Conservation (phyloP, 129 eudicot species). For the Flaveria ramosissima region DNA sequence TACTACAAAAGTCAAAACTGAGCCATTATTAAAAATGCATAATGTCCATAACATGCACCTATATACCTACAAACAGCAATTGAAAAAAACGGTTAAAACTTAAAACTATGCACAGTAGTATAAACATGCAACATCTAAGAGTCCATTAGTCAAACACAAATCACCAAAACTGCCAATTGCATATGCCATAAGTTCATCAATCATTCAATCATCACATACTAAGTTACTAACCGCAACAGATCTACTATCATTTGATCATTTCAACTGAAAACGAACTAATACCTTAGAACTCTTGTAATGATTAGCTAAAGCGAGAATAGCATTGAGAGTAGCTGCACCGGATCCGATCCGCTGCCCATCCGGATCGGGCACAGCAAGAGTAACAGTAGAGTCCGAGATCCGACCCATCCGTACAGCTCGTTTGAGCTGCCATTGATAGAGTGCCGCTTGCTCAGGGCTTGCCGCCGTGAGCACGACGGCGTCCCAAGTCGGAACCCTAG, state of each 20-base stretch:
- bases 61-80: neutral
- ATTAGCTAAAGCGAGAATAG: slow-evolving; percentile 57
- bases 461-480: slow-evolving; percentile 90
- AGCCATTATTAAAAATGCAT: too few species aligned
- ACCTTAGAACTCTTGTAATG: slow-evolving; percentile 49
- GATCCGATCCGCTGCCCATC: slow-evolving; percentile 88
- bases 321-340: slow-evolving; percentile 91
- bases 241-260: neutral
- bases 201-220: neutral
- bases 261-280: neutral
- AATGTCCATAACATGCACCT: too few species aligned
- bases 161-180: slow-evolving; percentile 10
- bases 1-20: too few species aligned
- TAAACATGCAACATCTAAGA: neutral
- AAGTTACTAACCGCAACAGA: neutral
- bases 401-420: slow-evolving; percentile 86
- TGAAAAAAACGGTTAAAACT: neutral
- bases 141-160: slow-evolving; percentile 4
- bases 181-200: neutral
- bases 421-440: slow-evolving; percentile 78
- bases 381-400: slow-evolving; percentile 67
- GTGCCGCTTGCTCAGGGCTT: slow-evolving; percentile 91
- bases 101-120: neutral
- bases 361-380: slow-evolving; percentile 93
- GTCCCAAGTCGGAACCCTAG: slow-evolving; percentile 92